Evolutionary conservation across 441 rosid species (phyloP), one percentile per base, ranked within the genome.

Genomic region (Bocquillonia castaneifolia): DNA sequence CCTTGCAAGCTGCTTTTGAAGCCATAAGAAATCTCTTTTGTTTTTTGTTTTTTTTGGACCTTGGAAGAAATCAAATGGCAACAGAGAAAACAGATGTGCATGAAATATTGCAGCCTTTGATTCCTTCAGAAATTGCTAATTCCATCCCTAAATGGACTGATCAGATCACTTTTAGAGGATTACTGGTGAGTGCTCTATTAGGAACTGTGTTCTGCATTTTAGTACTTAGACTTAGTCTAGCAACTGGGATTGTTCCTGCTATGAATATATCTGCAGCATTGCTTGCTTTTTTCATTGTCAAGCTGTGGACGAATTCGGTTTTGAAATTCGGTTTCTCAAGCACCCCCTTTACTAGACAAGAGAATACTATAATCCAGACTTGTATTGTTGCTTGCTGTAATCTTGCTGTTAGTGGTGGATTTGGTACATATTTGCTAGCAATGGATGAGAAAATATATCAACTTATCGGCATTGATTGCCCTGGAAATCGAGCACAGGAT

Each of bases 321-420:
- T 72, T 87, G 8, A 78, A 75, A 74, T 79, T 89, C 4, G 98
- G 96, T 14, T 68, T 86, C 59, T 77, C 85, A 5, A 81, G 79
- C 22, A 69, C 74, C 64, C 94, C 93, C 1, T 88, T 92, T 61
- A 88, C 94, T 6, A 84, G 83, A 75, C 94, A 92, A 68, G 98
- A 92, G 79, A 88, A 86, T 71, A 86, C 94, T 22, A 88, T 92
- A 28, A 86, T 92, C 55, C 98, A 92, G 74, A 92, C 98, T 50
- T 89, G 98, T 70, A 91, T 92, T 34, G 98, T 92, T n/a, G 96
- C 96, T 32, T 89, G 98, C 77, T 92, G 88, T 29, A 94, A 93
- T 75, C 89, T 92, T 58, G 94, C 96, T 34, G 83, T 79, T 70
- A 89, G 93, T 68, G 95, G 98, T 79, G 98, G 98, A 10, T 92